Base-by-base conservation (phyloP, 306 rosid species). In the Trifolium subterraneum region DNA sequence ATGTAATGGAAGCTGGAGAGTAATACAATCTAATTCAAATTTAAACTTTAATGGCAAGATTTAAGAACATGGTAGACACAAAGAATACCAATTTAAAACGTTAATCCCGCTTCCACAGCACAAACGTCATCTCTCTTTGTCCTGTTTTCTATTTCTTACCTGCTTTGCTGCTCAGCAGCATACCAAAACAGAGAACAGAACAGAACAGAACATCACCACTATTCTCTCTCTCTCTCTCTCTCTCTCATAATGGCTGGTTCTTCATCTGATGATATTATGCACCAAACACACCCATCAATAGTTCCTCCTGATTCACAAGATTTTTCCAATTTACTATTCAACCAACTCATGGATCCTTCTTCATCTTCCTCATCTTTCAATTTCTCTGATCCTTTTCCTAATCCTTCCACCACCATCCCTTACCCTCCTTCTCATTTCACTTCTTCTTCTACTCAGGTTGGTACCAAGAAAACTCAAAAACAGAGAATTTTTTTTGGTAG, bases 261-360 rank as follows among this genome's bases (percentile, higher is more conserved):
- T 52, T 8, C 63, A 23, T 8, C 65, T 8, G 41, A 60, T 14
- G 35, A 62, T 36, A 8, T 50, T 36, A 13, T 64, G 19, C 79
- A 75, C 65, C 79, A 25, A 38, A 9, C 87, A 22, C 72, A 51
- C 64, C 65, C 22, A 64, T n/a, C 87, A 33, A 54, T 74, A 16
- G 68, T 56, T 22, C 73, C 83, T 39, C 47, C 82, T 36, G 88
- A 85, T 51, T 69, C 93, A 0, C 88, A 90, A 76, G 93, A 88
- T 2, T 82, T 92, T 52, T 87, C 90, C 10, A 71, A 90, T 81
- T 73, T 88, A 36, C 39, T 36, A 54, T 84, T 90, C 27, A 85
- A 84, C 80, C 93, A 87, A 15, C 86, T 88, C 42, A 68, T 80
- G 62, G 79, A 77, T 63, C 80, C 80, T 20, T 42, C 78, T 56